phyloP scores from a whole-genome alignment of 2,329 filamentous ascomycete species.

The Cytospora mali region DNA sequence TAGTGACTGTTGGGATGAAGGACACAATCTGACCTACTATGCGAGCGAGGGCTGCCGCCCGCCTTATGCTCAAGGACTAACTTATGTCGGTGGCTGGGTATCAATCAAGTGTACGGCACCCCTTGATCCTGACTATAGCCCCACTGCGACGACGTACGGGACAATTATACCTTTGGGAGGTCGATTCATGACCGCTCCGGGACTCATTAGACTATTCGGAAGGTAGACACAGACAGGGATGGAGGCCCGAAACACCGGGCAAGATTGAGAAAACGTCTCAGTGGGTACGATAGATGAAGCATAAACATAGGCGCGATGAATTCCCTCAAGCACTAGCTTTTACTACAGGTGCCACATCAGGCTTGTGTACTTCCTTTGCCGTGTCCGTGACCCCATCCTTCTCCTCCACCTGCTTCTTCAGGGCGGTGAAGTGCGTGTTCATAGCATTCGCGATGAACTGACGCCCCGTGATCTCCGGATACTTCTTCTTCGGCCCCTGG shows the following conservation, averaged over 20 bases:
- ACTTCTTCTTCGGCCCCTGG: conserved; percentile 58
- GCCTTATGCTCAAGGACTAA: not conserved
- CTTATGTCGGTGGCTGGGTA: not conserved
- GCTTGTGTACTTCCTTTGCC: not conserved
- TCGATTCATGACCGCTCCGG: not conserved
- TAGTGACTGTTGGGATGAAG: not conserved
- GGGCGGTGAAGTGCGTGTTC: conserved; percentile 52
- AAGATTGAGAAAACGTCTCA: not conserved
- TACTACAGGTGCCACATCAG: not conserved
- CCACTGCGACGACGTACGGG: too few relatives aligned
- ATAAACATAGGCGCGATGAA: not conserved
- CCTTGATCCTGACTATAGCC: too few relatives aligned
- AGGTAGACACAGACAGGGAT: not conserved
- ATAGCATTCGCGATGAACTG: conserved; percentile 59
- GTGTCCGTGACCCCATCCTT: not conserved
- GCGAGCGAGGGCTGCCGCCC: too few relatives aligned
- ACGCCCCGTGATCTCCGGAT: conserved; percentile 55
- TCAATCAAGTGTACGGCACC: not conserved
- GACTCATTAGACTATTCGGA: not conserved
- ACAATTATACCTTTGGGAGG: too few relatives aligned
- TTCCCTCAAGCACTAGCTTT: conserved; percentile 1
- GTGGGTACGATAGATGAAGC: not conserved
- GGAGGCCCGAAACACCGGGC: too few relatives aligned
- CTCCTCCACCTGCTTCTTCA: conserved; percentile 5
- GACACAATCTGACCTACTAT: not conserved